Base-by-base conservation (phyloP, 768 basidiomycete genomes). In the Lactarius trivialis region DNA sequence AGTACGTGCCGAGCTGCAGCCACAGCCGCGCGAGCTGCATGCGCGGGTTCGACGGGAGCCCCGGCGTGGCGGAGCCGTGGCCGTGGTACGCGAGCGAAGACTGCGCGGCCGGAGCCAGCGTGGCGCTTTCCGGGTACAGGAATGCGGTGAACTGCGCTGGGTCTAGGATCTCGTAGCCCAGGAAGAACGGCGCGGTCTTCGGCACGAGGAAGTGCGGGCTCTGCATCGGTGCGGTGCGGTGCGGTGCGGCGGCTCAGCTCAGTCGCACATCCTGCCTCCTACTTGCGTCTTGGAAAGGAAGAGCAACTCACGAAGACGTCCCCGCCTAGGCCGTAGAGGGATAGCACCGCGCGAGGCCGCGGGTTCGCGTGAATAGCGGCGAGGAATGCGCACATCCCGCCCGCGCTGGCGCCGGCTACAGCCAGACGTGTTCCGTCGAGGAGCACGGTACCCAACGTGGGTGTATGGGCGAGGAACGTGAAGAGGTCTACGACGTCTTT, bases 301-400 rank as follows among this genome's bases (percentile, higher is more conserved):
- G 34, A n/a, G 26, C 12, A 68, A n/a, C 74, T 52, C 53, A 76
- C 76, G 53, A 86, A 68, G 60, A 83, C 77, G 60, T 86, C 71
- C 0, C 85, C 86, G n/a, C 85, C 85, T 77, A 83, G 79, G 0
- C 81, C 85, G 70, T 86, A 88, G 66, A 88, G 64, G 0, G 81
- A 82, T 0, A 87, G 65, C 2, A 86, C 59, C 0, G 79, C 85
- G 60, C 74, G 80, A 0, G 84, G 85, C 58, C 76, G 81, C 0
- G 84, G 85, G 0, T 67, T 61, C 6, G 77, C 81, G 67, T 86
- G 79, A 37, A 79, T 73, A 11, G 80, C 84, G 19, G 83, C 81
- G 12, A 87, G 76, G 67, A 84, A 85, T 1, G 84, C 82, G 63
- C 84, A 85, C n/a, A 81, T 71, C 1, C 83, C 85, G 11, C 86